Base-by-base conservation (phyloP, 306 rosid genomes). In the Glycine tomentella region DNA sequence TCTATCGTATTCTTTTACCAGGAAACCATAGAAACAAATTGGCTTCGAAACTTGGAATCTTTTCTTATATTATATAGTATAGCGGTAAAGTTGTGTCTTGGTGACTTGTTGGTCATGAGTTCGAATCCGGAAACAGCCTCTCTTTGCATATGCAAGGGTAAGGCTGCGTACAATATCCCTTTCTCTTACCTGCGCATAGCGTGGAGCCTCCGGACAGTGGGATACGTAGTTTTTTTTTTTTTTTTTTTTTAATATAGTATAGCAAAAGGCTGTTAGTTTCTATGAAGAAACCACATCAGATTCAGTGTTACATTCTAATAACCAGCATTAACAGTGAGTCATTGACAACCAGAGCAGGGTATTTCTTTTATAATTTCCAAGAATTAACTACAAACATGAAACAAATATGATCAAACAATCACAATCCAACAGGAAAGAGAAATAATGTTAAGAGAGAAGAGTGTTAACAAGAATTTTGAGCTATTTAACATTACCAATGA, bases 281-380 rank as follows among this genome's bases (percentile, higher is more conserved):
- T 46, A 57, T 69, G 48, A 11, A 48, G 48, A 57, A 58, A 31
- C 61, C 45, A 57, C 9, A 50, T 50, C 38, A 62, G 40, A 51
- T 52, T 73, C 9, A 72, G 51, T 8, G 49, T 65, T 53, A 74
- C 51, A 81, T 20, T 25, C 42, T 44, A 67, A 15, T 55, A 78
- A 46, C 71, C 61, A 76, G 57, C 40, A 65, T 50, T 51, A 17
- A 15, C 33, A 72, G 62, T 25, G 31, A 45, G 52, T 36, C 62
- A 8, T 45, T 10, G 46, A 55, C 52, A 20, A 77, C 59, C 31
- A 6, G 77, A 64, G 20, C 16, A 69, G 3, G 68, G 70, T 38
- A 58, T 34, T 31, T 8, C 13, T 52, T 44, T 25, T 25, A 75
- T 25, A 56, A 58, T 20, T 16, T 48, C 14, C 48, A 34, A 7